These are phyloP conservation scores for Ceratopteris richardii DNA, from an alignment of 75 land plant genomes.

Conservation along the genomic window DNA sequence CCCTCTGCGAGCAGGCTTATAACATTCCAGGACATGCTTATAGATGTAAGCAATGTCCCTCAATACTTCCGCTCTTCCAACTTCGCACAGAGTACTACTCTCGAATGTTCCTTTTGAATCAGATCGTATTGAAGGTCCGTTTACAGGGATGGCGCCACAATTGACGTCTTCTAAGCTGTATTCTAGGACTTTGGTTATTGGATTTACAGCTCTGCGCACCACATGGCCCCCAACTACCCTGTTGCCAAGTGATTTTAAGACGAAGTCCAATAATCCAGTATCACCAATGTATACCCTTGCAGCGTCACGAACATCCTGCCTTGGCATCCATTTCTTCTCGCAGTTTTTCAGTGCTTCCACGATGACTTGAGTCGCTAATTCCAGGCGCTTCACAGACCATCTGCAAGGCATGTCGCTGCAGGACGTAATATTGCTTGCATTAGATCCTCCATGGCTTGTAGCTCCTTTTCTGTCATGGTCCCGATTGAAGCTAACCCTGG, in stretches of 20 bases:
- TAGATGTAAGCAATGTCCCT: slow-evolving; percentile 59
- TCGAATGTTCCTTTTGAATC: background rate
- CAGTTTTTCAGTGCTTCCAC: slow-evolving; percentile 56
- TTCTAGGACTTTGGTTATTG: slow-evolving; percentile 73
- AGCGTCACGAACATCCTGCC: slow-evolving; percentile 73
- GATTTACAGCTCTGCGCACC: slow-evolving; percentile 71
- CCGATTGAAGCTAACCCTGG: background rate
- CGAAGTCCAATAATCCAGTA: slow-evolving; percentile 74
- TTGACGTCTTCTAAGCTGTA: slow-evolving; percentile 65
- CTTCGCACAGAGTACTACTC: background rate
- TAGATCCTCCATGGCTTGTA: background rate
- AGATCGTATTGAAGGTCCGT: background rate
- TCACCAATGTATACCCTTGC: slow-evolving; percentile 78
- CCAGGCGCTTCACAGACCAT: slow-evolving; percentile 74
- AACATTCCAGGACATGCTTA: slow-evolving; percentile 52
- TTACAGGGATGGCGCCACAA: background rate
- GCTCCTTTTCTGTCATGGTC: background rate
- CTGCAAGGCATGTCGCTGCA: slow-evolving; percentile 35
- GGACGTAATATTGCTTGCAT: background rate
- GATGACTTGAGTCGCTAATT: slow-evolving; percentile 65
- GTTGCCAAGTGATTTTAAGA: slow-evolving; percentile 73
- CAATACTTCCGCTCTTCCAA: slow-evolving; percentile 35
- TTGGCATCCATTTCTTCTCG: slow-evolving; percentile 46
- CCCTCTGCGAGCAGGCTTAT: slow-evolving; percentile 29
- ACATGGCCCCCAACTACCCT: slow-evolving; percentile 63